Evolutionary conservation across 345 rosid species (phyloP), one percentile per base, ranked within the genome.

Genomic region (Ailanthus altissimus): DNA sequence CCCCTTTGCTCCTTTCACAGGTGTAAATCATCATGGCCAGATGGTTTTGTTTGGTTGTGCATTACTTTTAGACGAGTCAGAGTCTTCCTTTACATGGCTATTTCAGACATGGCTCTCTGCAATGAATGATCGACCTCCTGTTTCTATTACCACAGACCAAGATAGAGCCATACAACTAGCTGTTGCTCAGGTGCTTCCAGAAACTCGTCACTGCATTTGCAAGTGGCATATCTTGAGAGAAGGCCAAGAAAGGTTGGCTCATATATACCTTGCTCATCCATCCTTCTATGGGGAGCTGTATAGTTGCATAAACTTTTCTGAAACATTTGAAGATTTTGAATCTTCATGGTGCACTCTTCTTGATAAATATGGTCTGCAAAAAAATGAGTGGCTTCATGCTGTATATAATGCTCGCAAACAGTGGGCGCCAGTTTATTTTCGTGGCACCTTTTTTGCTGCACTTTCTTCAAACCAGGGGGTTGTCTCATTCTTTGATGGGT

Each of bases 371-470:
- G 83, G 81, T 79, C 87, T 88, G 47, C 85, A 70, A n/a, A 86
- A 79, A 62, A 88, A 81, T 46, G 90, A 90, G 83, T 90, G 91
- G 91, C 90, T 90, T 82, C 88, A 75, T 62, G 90, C 93, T 1
- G 86, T 90, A 66, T 88, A 86, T 67, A 84, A 81, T 20, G 91
- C 93, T 78, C 87, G 91, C 67, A 79, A 81, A 79, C 89, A 88
- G 70, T 90, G 93, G 93, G 93, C 89, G n/a, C 91, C 93, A 5
- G 93, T 88, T 76, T 88, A 86, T 82, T 90, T 90, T 68, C 93
- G 81, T 67, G 85, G 78, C 67, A 85, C 90, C 59, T 90, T 90
- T 78, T 90, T 90, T 68, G 93, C 90, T 75, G 86, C 84, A 13
- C 80, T 90, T 69, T 88, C 89, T 78, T 85, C 90, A 73, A 88